phyloP scores from a whole-genome alignment of 306 rosid species.

The Citrullus amarus region DNA sequence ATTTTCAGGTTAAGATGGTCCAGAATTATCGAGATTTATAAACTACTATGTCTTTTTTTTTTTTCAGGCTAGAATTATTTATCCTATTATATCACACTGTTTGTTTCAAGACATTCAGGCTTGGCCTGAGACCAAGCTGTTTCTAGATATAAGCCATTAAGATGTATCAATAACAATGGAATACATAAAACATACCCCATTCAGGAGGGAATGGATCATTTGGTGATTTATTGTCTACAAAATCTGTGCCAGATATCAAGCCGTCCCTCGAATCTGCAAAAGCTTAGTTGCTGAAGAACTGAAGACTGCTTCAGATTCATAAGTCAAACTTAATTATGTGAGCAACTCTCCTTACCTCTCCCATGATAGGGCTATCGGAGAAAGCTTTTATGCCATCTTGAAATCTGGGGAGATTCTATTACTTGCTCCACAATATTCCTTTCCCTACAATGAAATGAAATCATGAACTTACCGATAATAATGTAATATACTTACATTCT shows the following conservation, averaged over 20 bases:
- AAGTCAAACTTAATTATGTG: background rate
- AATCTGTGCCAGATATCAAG: slow-evolving; percentile 58
- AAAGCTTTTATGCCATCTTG: slow-evolving; percentile 83
- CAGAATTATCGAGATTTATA: too few species aligned
- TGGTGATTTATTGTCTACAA: slow-evolving; percentile 48
- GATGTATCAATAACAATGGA: background rate
- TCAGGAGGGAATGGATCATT: background rate
- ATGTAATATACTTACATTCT: background rate
- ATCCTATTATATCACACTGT: too few species aligned
- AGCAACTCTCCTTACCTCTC: slow-evolving; percentile 50
- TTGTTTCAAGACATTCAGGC: too few species aligned
- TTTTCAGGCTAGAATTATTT: too few species aligned
- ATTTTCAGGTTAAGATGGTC: too few species aligned
- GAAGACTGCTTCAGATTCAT: background rate
- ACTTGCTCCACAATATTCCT: slow-evolving; percentile 57
- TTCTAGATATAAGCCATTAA: background rate
- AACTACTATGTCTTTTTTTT: too few species aligned
- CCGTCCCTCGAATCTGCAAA: slow-evolving; percentile 89
- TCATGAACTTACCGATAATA: too few species aligned
- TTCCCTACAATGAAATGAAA: slow-evolving; percentile 41
- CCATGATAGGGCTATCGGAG: slow-evolving; percentile 71
- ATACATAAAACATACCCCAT: background rate
- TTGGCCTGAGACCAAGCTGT: background rate
- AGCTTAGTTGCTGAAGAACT: slow-evolving; percentile 7
- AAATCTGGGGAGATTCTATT: slow-evolving; percentile 43